Percentiles rank a stretch among this genome's conserved stretches.
These are phyloP conservation scores for Candida broadrunensis DNA, from an alignment of 805 yeast species.

Conservation along the genomic window DNA sequence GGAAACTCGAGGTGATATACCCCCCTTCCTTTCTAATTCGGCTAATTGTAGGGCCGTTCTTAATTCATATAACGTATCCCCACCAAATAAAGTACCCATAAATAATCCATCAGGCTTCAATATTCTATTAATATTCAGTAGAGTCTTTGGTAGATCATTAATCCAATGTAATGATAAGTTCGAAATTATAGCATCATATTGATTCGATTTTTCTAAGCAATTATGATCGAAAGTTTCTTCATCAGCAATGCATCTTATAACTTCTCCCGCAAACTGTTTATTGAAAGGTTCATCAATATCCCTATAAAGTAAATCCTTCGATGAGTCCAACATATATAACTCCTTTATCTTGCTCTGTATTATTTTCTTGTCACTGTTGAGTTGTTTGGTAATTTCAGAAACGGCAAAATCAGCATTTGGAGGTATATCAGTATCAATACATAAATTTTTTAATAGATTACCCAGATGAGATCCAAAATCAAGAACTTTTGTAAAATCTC, in stretches of 20 bases:
- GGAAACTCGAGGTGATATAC: conserved; percentile 75
- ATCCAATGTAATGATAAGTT: conserved; percentile 81
- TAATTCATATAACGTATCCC: conserved; percentile 80
- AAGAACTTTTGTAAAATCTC: conserved; percentile 56
- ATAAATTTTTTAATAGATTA: conserved; percentile 45
- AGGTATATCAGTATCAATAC: conserved; percentile 21
- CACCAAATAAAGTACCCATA: conserved; percentile 78
- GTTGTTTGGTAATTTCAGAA: conserved; percentile 35
- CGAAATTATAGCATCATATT: conserved; percentile 70
- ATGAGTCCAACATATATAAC: conserved; percentile 67
- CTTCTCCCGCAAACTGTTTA: conserved; percentile 36
- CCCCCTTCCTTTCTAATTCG: conserved; percentile 75
- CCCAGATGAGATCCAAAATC: conserved; percentile 80
- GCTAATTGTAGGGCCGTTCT: conserved; percentile 80
- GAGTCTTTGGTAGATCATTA: conserved; percentile 71
- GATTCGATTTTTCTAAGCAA: conserved; percentile 29
- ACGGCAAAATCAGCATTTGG: conserved; percentile 33
- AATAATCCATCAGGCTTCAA: conserved; percentile 80
- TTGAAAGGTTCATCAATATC: conserved; percentile 45
- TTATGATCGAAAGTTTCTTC: conserved; percentile 60
- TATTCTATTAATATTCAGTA: conserved; percentile 52
- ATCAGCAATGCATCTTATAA: conserved; percentile 57
- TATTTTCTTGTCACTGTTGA: conserved; percentile 49
- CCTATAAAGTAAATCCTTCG: conserved; percentile 48
- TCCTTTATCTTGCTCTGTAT: conserved; percentile 52